Base-by-base conservation (phyloP, 2,329 filamentous ascomycete genomes). In the Talaromyces sp. region DNA sequence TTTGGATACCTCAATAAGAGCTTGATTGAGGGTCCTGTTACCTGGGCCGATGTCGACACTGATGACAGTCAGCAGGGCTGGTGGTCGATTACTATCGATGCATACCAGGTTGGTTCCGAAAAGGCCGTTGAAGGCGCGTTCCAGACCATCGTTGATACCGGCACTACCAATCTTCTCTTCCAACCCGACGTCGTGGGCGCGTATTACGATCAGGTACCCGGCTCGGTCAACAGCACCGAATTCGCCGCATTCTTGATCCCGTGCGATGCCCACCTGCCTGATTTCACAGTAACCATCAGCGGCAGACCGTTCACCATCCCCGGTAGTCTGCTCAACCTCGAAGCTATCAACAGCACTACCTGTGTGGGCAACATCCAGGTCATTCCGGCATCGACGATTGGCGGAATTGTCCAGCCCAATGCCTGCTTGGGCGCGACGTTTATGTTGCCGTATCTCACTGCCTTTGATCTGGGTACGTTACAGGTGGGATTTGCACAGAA, bases 1-100 rank as follows among this genome's bases (percentile, higher is more conserved):
- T 93, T 93, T 70, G 91, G 91, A 67, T 83, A 77, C 70, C 87
- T 93, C 71, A 89, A 93, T 73, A 72, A 72, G 1, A 71, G 82
- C 6, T 83, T 93, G 71, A 77, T 82, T 25, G 91, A 88, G 73
- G 81, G 88, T 17, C 79, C 83, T 7, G 82, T 92, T 67, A 60
- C 54, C 7, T 67, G 60, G 49, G 49, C 56, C 11, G 15, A 40
- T n/a, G 64, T 66, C 38, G 81, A 88, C 72, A 63, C 61, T 1
- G 40, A 45, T n/a, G 85, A 91, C 74, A 82, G 81, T 25, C 82
- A 81, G 10, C 77, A 81, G 40, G 90, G 90, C 11, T 91, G 89
- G 80, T 93, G 90, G 90, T 82, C 89, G 72, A 86, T 91, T 72
- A 72, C 81, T 13, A 86, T 85, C 6, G 80, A 81, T 19, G 79